These are phyloP conservation scores for Ramularia collo-cygni DNA, from an alignment of 2,329 filamentous ascomycete genomes.

Conservation along the genomic window DNA sequence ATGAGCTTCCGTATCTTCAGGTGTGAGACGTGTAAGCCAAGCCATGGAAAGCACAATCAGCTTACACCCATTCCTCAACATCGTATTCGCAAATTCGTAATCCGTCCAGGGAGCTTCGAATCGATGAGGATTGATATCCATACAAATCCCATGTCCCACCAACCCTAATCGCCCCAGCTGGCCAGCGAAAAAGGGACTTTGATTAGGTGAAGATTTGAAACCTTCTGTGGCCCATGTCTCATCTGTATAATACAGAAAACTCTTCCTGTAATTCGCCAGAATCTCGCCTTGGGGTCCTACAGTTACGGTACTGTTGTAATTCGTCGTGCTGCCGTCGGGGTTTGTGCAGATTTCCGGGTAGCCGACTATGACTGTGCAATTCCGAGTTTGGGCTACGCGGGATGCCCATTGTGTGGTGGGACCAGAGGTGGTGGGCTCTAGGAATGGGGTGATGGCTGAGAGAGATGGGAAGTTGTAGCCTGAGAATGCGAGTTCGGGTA, in stretches of 20 bases:
- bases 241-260: constrained; percentile 61
- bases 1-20: constrained; percentile 45
- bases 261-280: constrained; percentile 56
- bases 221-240: constrained; percentile 51
- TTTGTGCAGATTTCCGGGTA: constrained; percentile 56
- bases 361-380: constrained; percentile 63
- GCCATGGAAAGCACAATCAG: constrained; percentile 70
- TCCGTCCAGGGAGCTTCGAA: constrained; percentile 52
- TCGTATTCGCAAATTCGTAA: constrained; percentile 54
- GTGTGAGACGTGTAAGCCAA: constrained; percentile 57
- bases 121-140: constrained; percentile 58
- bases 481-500: constrained; percentile 71
- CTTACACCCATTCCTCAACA: constrained; percentile 50
- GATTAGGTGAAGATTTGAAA: constrained; percentile 5
- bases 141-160: constrained; percentile 44
- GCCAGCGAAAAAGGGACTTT: constrained; percentile 32
- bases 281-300: constrained; percentile 49
- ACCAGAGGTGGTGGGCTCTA: constrained; percentile 61
- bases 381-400: constrained; percentile 56
- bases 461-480: constrained; percentile 74
- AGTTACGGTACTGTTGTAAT: constrained; percentile 55
- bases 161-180: constrained; percentile 32
- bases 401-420: constrained; percentile 66
- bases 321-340: constrained; percentile 13
- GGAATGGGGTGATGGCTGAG: constrained; percentile 58